Percentiles rank a stretch among this genome's conserved stretches.
Conservation (phyloP, 768 basidiomycete genomes). For the Suillus luteus region DNA sequence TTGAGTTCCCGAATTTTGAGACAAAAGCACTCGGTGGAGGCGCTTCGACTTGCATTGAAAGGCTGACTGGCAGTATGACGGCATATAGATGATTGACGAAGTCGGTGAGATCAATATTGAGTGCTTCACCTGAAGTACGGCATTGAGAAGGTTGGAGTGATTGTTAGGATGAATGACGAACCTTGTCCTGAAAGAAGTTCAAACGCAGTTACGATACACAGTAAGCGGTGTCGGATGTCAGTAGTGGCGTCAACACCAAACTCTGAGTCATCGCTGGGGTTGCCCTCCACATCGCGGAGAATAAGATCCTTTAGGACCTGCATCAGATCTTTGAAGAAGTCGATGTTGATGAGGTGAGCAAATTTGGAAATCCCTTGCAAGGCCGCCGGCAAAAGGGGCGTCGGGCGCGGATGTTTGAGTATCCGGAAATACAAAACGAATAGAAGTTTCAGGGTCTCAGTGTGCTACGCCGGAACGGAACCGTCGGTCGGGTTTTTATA, state of each 20-base stretch:
- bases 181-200: slow-evolving; percentile 97
- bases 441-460: slow-evolving; percentile 95
- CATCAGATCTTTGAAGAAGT: slow-evolving; percentile 97
- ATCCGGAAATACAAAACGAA: slow-evolving; percentile 98
- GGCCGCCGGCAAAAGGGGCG: slow-evolving; percentile 81
- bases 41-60: slow-evolving; percentile 65
- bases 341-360: slow-evolving; percentile 95
- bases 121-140: slow-evolving; percentile 75
- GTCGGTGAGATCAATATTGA: slow-evolving; percentile 92
- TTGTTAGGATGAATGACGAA: slow-evolving; percentile 30
- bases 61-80: slow-evolving; percentile 73
- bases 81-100: slow-evolving; percentile 85
- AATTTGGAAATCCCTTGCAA: slow-evolving; percentile 91
- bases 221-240: slow-evolving; percentile 60
- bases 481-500: slow-evolving; percentile 18
- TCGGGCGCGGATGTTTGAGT: slow-evolving; percentile 80
- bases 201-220: slow-evolving; percentile 95
- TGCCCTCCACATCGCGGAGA: slow-evolving; percentile 46
- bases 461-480: slow-evolving; percentile 64
- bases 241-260: slow-evolving; percentile 36
- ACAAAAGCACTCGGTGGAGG: slow-evolving; percentile 36
- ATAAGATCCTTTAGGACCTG: slow-evolving; percentile 81
- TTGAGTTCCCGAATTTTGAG: slow-evolving; percentile 29
- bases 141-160: slow-evolving; percentile 17
- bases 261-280: slow-evolving; percentile 40